phyloP scores from a whole-genome alignment of 306 rosid species.

The Carpinus viminea region DNA sequence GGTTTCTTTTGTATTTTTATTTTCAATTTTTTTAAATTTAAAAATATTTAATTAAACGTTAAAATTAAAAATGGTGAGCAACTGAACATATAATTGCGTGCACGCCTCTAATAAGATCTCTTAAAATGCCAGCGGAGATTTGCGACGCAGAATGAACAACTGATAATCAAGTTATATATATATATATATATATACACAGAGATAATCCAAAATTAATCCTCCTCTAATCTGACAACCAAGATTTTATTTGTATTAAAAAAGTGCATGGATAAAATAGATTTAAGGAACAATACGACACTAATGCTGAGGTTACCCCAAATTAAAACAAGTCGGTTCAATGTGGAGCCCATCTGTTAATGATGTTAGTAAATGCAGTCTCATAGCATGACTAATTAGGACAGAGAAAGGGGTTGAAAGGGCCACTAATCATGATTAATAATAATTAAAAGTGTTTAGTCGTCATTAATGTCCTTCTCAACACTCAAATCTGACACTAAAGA shows the following conservation, averaged over 20 bases:
- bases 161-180: not conserved
- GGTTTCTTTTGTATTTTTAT: too few relatives aligned
- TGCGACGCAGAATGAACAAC: not conserved
- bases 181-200: not conserved
- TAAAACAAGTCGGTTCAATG: constrained; percentile 34
- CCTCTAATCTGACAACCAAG: constrained; percentile 1
- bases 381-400: constrained; percentile 41
- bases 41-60: too few relatives aligned
- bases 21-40: too few relatives aligned
- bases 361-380: constrained; percentile 16
- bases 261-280: constrained; percentile 22
- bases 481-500: constrained; percentile 19
- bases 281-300: constrained; percentile 12
- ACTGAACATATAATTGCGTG: not conserved
- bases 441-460: constrained; percentile 30
- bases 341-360: constrained; percentile 70
- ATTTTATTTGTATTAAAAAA: constrained; percentile 10
- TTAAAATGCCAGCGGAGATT: not conserved
- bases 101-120: constrained; percentile 18
- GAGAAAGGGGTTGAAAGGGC: constrained; percentile 35
- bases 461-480: constrained; percentile 28
- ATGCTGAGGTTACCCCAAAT: constrained; percentile 23
- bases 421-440: constrained; percentile 44
- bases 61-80: too few relatives aligned
- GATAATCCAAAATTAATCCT: not conserved